These are phyloP conservation scores for Betula pendula DNA, from an alignment of 306 rosid species.

Conservation along the genomic window DNA sequence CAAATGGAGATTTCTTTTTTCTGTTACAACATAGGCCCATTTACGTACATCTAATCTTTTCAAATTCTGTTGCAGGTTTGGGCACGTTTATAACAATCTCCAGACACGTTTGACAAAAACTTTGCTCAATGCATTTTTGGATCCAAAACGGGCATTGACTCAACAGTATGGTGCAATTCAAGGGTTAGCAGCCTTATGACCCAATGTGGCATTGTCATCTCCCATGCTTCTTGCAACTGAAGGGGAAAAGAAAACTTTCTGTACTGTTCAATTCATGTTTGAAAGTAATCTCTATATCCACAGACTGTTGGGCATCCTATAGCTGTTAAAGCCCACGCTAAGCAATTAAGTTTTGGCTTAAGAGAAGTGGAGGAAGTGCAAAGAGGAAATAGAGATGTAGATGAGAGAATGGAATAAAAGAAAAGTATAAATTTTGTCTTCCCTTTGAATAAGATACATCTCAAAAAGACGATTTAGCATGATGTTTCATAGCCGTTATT, in stretches of 20 bases:
- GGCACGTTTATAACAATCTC: slow-evolving; percentile 72
- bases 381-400: background rate
- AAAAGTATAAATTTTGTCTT: background rate
- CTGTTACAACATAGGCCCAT: background rate
- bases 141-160: slow-evolving; percentile 74
- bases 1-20: background rate
- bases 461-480: background rate
- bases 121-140: slow-evolving; percentile 80
- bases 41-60: background rate
- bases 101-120: slow-evolving; percentile 81
- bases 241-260: slow-evolving; percentile 7
- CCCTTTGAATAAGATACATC: background rate
- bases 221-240: slow-evolving; percentile 27
- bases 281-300: slow-evolving; percentile 7
- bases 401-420: background rate
- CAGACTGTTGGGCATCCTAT: slow-evolving; percentile 15
- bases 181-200: slow-evolving; percentile 72
- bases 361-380: background rate
- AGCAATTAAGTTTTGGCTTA: background rate
- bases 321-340: background rate
- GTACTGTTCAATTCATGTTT: slow-evolving; percentile 3
- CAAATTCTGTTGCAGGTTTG: slow-evolving; percentile 58
- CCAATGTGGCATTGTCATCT: slow-evolving; percentile 64
- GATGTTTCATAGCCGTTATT: background rate
- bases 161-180: slow-evolving; percentile 89